A percentile compares a stretch with the other conserved stretches of the same genome.
Evolutionary conservation across 305 asterid species (phyloP).

Genomic region (Withania somnifera): DNA sequence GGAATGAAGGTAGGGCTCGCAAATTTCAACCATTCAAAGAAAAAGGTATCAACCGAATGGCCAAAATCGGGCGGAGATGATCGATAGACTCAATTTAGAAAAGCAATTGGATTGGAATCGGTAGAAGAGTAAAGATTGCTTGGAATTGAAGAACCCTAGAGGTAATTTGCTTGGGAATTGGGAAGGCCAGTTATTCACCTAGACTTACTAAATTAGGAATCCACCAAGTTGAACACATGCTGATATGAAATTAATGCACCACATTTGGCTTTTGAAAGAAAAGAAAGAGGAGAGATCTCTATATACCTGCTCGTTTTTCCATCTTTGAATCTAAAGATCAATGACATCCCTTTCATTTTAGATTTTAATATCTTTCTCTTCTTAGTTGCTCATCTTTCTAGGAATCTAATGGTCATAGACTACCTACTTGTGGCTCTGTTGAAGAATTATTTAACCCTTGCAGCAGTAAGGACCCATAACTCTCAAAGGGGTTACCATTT

Average conservation of each 20-base stretch:
- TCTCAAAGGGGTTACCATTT: background rate
- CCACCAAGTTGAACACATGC: background rate
- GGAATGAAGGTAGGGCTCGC: no score
- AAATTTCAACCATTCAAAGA: no score
- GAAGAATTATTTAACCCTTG: background rate
- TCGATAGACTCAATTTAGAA: no score
- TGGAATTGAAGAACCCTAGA: no score
- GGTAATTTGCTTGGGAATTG: no score
- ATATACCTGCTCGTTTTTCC: background rate
- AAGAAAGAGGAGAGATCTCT: background rate
- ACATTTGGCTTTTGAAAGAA: background rate
- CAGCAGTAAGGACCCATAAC: background rate
- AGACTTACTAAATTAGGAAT: background rate
- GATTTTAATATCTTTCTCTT: background rate
- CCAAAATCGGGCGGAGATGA: no score
- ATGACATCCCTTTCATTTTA: background rate
- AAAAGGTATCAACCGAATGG: no score
- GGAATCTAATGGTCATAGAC: background rate
- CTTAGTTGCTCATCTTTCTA: background rate
- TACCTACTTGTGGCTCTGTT: background rate
- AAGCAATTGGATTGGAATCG: no score
- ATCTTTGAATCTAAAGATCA: background rate
- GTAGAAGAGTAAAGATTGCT: no score
- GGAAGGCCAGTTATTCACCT: background rate
- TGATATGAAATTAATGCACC: background rate